Evolutionary conservation across 768 basidiomycete genomes (phyloP).

Genomic region (Podaxis sp.): DNA sequence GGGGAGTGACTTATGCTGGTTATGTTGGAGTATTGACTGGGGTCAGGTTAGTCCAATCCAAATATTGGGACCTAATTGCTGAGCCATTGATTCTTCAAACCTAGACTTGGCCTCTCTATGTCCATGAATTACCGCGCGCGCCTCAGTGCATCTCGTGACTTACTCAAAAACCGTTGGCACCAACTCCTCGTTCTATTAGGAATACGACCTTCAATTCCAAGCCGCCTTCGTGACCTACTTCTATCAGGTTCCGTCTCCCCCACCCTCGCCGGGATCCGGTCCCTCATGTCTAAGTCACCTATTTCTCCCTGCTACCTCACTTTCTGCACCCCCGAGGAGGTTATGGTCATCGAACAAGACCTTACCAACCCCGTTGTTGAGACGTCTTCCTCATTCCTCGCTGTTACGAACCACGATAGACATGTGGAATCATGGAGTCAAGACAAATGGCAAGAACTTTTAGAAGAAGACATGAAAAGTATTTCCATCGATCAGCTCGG

Average conservation of each 20-base stretch:
- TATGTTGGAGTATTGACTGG: slow-evolving; percentile 38
- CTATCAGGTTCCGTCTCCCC: slow-evolving; percentile 28
- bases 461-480: slow-evolving; percentile 5
- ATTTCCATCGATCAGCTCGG: slow-evolving; percentile 1
- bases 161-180: slow-evolving; percentile 28
- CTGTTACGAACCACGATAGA: slow-evolving; percentile 37
- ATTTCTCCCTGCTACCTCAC: slow-evolving; percentile 36
- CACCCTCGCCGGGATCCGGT: slow-evolving; percentile 24
- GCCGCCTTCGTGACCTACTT: slow-evolving; percentile 31
- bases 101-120: slow-evolving; percentile 29
- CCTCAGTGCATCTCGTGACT: slow-evolving; percentile 21
- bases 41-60: slow-evolving; percentile 27
- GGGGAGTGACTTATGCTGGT: slow-evolving; percentile 39
- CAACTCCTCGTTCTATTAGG: slow-evolving; percentile 32
- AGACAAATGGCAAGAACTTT: slow-evolving; percentile 21
- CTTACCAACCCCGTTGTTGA: slow-evolving; percentile 23
- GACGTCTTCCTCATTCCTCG: slow-evolving; percentile 27
- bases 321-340: slow-evolving; percentile 31
- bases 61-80: not conserved
- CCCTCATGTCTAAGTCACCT: slow-evolving; percentile 19
- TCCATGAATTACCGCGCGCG: slow-evolving; percentile 36
- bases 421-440: slow-evolving; percentile 26
- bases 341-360: slow-evolving; percentile 37
- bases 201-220: slow-evolving; percentile 30
- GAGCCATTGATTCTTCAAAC: not conserved